Conservation (phyloP, 2,329 filamentous ascomycete species). For the Nemania abortiva region DNA sequence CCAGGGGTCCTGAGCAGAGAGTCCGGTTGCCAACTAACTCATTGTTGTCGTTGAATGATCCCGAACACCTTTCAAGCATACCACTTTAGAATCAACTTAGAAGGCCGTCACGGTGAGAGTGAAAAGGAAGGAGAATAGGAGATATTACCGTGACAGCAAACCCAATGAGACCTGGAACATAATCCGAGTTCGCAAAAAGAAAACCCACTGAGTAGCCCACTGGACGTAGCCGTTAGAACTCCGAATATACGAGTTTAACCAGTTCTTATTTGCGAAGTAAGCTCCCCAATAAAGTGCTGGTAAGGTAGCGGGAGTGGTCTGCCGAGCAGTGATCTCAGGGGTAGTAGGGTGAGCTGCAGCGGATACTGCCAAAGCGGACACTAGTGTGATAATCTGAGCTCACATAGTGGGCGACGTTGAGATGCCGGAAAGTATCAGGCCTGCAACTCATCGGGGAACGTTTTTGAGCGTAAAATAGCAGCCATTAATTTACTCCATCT, state of each 20-base stretch:
- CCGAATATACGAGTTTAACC: conserved; percentile 3
- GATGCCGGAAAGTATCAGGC: not conserved
- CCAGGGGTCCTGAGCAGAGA: conserved; percentile 15
- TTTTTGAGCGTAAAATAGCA: not conserved
- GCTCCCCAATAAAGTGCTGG: conserved; percentile 12
- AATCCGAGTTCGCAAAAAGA: conserved; percentile 15
- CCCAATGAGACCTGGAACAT: conserved; percentile 17
- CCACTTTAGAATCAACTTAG: not conserved
- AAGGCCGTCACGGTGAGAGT: not conserved
- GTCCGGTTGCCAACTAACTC: conserved; percentile 15
- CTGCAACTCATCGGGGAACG: not conserved
- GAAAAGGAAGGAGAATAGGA: not conserved
- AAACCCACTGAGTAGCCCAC: conserved; percentile 15
- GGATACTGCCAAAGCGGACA: conserved; percentile 16
- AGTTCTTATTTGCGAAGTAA: conserved; percentile 3
- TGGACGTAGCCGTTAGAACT: conserved; percentile 15
- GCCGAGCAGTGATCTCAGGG: conserved; percentile 7
- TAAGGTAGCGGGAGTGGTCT: not conserved
- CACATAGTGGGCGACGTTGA: conserved; percentile 9
- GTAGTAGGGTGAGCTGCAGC: conserved; percentile 12
- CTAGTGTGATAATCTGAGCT: not conserved
- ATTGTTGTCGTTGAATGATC: conserved; percentile 11
- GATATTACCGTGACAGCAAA: conserved; percentile 23
- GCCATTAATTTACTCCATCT: not conserved
- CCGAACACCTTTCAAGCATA: conserved; percentile 7